These are phyloP conservation scores for Trypanosoma caninum DNA, from an alignment of 208 protist genomes.

Conservation along the genomic window DNA sequence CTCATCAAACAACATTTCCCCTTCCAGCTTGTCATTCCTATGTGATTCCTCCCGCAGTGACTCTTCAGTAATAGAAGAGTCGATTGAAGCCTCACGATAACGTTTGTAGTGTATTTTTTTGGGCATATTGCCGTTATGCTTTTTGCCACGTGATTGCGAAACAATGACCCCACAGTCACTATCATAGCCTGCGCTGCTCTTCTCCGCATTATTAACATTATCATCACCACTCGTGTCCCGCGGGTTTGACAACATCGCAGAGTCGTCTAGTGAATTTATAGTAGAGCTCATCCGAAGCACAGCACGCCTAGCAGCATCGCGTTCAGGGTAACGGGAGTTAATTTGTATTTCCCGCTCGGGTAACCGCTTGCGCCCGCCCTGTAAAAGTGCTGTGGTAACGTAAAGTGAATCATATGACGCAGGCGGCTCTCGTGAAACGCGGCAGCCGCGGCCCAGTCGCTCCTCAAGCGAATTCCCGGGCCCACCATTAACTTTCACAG, in stretches of 20 bases:
- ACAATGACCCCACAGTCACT: not conserved
- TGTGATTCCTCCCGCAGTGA: conserved; percentile 59
- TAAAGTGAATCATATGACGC: conserved; percentile 25
- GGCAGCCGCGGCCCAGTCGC: conserved; percentile 62
- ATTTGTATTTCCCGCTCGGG: conserved; percentile 27
- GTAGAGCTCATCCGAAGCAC: conserved; percentile 37
- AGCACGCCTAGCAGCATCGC: conserved; percentile 57
- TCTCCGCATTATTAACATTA: not conserved
- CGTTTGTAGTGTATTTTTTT: conserved; percentile 13
- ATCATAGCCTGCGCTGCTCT: conserved; percentile 7
- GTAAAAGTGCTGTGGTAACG: conserved; percentile 13
- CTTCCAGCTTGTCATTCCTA: conserved; percentile 22
- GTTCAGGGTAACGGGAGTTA: conserved; percentile 52
- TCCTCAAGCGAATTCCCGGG: conserved; percentile 15
- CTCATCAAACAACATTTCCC: conserved; percentile 16
- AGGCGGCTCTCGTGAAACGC: conserved; percentile 28
- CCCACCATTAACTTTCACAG: not conserved
- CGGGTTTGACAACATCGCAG: conserved; percentile 6
- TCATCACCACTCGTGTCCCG: conserved; percentile 1
- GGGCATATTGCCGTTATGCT: conserved; percentile 16
- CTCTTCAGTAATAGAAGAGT: conserved; percentile 61
- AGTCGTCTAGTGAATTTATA: conserved; percentile 34
- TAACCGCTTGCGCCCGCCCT: not conserved
- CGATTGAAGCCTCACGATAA: conserved; percentile 27
- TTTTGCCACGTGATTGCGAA: conserved; percentile 8